A percentile compares a stretch with the other conserved stretches of the same genome.
Conservation (phyloP, 192 early-diverging fungal species). For the Linnemannia schmuckeri region DNA sequence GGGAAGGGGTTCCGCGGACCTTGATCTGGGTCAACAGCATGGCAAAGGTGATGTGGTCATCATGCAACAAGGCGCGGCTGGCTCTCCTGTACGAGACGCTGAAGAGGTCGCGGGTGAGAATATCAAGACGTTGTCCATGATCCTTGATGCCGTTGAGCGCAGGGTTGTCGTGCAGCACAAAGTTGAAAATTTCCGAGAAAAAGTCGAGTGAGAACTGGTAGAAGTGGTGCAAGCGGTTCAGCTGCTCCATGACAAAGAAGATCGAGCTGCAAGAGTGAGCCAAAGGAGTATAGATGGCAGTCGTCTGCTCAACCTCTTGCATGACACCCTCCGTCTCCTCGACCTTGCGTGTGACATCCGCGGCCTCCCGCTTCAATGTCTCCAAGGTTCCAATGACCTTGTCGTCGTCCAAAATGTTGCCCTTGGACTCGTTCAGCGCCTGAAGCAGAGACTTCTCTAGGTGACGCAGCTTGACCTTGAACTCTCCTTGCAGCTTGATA, state of each 20-base stretch:
- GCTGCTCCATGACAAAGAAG: constrained; percentile 98
- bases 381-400: constrained; percentile 94
- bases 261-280: constrained; percentile 92
- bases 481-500: constrained; percentile 96
- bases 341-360: constrained; percentile 92
- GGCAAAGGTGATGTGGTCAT: constrained; percentile 91
- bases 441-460: constrained; percentile 95
- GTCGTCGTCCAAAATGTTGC: constrained; percentile 98
- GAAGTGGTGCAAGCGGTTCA: constrained; percentile 89
- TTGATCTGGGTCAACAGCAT: constrained; percentile 91
- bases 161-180: constrained; percentile 83
- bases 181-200: constrained; percentile 93
- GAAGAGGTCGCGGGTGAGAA: constrained; percentile 89
- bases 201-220: constrained; percentile 99
- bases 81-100: constrained; percentile 83
- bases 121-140: constrained; percentile 74
- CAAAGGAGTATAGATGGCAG: constrained; percentile 89
- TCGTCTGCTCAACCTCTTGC: constrained; percentile 96
- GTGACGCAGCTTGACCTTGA: constrained; percentile 91
- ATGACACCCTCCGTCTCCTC: constrained; percentile 95
- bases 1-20: constrained; percentile 69
- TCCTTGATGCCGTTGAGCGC: constrained; percentile 75
- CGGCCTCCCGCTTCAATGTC: constrained; percentile 95
- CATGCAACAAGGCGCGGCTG: constrained; percentile 88
- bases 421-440: constrained; percentile 93